Base-by-base conservation (phyloP, 306 rosid species). In the Gillenia trifoliata region DNA sequence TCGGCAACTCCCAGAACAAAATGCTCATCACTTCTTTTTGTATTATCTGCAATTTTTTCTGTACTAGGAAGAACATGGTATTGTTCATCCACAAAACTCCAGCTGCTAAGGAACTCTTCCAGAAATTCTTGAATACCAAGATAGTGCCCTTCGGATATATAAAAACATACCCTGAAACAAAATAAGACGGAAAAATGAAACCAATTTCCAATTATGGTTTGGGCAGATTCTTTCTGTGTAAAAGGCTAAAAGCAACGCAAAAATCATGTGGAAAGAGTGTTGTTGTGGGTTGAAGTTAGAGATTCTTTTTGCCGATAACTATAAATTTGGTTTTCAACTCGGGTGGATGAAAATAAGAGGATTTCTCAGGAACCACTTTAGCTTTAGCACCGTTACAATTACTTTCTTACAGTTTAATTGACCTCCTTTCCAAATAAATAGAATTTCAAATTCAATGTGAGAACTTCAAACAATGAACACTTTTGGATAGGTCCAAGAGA, bases 31-130 rank as follows among this genome's bases (percentile, higher is more conserved):
- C 55, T 41, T 63, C 47, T 33, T 76, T 62, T 36, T 56, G 26
- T 79, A 81, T 19, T 19, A 64, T 81, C 89, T 47, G 52, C 55
- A 76, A 74, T 29, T 57, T 50, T 72, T 68, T 80, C 88, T 65
- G 75, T 56, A 79, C 80, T 77, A 60, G 72, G 79, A 75, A 78
- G 83, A 73, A 82, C 77, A 31, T 79, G 9, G 45, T 10, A 83
- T 75, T 79, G 76, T 70, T 74, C 92, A 75, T 83, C 85, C 73
- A 77, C 83, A 75, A 83, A 82, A 77, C 33, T 87, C 98, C 96
- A 91, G 71, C 89, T 81, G 68, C 81, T 29, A 68, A 93, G 92
- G 80, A 88, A 91, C 75, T 87, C 96, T 70, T 88, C 87, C 1
- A 93, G 83, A 70, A 88, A 78, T 71, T 83, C 79, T 68, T 45